Conservation (phyloP, 768 basidiomycete species). For the Lactarius psammicola region DNA sequence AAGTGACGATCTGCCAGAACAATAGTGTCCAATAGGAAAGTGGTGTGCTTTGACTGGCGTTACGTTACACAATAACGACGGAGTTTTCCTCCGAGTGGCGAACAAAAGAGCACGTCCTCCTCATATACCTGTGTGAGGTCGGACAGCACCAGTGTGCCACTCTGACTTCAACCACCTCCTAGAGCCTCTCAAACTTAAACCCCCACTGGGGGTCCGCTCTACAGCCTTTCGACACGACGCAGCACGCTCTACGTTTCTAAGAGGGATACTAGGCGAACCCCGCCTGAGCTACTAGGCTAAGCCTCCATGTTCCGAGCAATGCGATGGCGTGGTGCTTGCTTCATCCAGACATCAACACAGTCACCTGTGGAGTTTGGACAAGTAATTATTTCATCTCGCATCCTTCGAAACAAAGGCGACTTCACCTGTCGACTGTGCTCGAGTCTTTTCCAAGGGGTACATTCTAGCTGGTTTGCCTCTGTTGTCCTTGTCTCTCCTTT, state of each 20-base stretch:
- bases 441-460: background rate
- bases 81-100: background rate
- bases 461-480: background rate
- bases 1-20: background rate
- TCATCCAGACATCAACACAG: background rate
- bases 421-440: background rate
- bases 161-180: constrained; percentile 20
- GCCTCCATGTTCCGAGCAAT: background rate
- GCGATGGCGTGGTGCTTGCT: constrained; percentile 4
- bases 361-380: background rate
- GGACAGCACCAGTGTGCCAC: too few species aligned
- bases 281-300: background rate
- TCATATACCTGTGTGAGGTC: constrained; percentile 16
- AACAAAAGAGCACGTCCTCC: constrained; percentile 15
- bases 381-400: constrained; percentile 10
- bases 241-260: background rate
- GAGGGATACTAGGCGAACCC: background rate
- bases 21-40: background rate
- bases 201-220: background rate
- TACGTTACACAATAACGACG: constrained; percentile 8
- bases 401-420: constrained; percentile 8
- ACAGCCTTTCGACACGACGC: background rate
- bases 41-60: background rate
- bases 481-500: background rate
- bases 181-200: background rate